Evolutionary conservation across 768 basidiomycete genomes (phyloP).

Genomic region (Calocybe indica): DNA sequence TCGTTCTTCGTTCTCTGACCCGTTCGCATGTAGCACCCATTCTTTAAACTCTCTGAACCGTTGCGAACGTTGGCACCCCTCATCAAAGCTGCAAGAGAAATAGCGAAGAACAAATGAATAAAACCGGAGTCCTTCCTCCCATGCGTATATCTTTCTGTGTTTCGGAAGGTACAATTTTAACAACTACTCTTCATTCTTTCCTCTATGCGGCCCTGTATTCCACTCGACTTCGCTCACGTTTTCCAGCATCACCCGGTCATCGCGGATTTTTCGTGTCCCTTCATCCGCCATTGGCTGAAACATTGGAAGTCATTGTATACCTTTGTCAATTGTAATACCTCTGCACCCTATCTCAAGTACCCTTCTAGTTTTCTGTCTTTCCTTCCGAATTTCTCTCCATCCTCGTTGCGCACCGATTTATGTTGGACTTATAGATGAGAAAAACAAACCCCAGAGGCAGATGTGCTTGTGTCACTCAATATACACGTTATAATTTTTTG

Average conservation of each 20-base stretch:
- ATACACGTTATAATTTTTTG: too few relatives aligned
- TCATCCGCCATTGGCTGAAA: slow-evolving; percentile 1
- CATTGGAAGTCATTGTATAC: slow-evolving; percentile 2
- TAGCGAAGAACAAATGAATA: slow-evolving; percentile 56
- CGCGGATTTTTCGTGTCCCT: neutral
- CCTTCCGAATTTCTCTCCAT: neutral
- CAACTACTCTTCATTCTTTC: neutral
- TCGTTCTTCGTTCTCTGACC: slow-evolving; percentile 5
- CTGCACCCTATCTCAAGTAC: neutral
- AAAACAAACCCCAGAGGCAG: too few relatives aligned
- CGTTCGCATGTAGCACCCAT: slow-evolving; percentile 55
- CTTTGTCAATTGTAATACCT: slow-evolving; percentile 2
- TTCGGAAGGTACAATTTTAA: neutral
- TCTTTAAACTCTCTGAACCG: slow-evolving; percentile 86
- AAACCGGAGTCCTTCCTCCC: neutral
- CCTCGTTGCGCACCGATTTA: too few relatives aligned
- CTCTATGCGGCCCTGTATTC: slow-evolving; percentile 1
- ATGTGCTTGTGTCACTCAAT: too few relatives aligned
- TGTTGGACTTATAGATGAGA: too few relatives aligned
- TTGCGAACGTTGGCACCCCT: slow-evolving; percentile 80
- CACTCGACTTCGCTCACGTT: neutral
- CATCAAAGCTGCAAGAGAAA: slow-evolving; percentile 89
- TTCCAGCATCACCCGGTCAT: neutral
- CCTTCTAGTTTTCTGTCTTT: neutral
- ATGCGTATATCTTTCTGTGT: neutral